phyloP scores from a whole-genome alignment of 108 stramenopile genomes.

The Phaeodactylum tricornutum region DNA sequence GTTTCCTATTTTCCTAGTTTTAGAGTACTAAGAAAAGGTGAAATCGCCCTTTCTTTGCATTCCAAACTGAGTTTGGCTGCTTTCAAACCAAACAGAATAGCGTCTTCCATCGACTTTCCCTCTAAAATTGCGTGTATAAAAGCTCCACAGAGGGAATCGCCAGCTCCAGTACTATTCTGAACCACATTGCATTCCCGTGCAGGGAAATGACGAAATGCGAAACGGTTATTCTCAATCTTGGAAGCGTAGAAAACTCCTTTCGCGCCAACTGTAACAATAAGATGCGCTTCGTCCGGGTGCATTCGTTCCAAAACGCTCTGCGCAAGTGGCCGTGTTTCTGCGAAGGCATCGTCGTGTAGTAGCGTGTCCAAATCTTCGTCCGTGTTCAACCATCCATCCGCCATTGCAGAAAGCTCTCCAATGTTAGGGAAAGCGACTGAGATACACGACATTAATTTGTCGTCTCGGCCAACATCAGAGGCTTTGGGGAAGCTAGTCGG shows the following conservation, averaged over 20 bases:
- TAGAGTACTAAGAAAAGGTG: too few species aligned
- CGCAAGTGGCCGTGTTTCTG: background rate
- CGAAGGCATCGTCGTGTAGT: background rate
- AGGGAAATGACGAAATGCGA: too few species aligned
- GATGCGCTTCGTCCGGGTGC: conserved; percentile 19
- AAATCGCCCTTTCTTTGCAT: conserved; percentile 32
- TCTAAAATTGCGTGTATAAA: conserved; percentile 47
- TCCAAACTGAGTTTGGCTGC: conserved; percentile 38
- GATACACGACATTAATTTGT: conserved; percentile 23
- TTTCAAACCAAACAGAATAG: conserved; percentile 38
- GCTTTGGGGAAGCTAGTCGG: conserved; percentile 64
- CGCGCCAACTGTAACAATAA: conserved; percentile 38
- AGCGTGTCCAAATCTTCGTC: background rate
- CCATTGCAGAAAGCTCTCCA: conserved; percentile 52
- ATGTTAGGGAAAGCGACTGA: conserved; percentile 50
- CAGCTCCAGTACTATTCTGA: conserved; percentile 48
- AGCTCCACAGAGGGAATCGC: conserved; percentile 50
- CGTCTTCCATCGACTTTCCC: conserved; percentile 18
- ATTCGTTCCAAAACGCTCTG: conserved; percentile 26
- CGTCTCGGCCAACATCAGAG: conserved; percentile 3
- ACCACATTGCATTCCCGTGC: too few species aligned
- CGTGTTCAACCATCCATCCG: conserved; percentile 3
- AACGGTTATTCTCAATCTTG: too few species aligned
- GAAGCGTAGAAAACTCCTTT: conserved; percentile 37
- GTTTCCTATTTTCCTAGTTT: too few species aligned